phyloP scores from a whole-genome alignment of 2,329 filamentous ascomycete genomes.

The Dendrostoma leiphaemia region DNA sequence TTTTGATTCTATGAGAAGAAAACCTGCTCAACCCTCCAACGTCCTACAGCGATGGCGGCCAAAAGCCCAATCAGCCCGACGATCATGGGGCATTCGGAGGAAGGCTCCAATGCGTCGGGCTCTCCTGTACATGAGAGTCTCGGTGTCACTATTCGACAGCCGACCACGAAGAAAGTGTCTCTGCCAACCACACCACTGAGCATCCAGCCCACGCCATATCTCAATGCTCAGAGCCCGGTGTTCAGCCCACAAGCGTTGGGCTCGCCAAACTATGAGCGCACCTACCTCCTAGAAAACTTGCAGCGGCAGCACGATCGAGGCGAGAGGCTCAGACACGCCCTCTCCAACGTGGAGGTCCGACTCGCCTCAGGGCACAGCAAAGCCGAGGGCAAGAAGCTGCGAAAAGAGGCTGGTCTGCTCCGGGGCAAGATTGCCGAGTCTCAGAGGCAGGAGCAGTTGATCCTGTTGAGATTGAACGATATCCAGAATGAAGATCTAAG shows the following conservation, averaged over 20 bases:
- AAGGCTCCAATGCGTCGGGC: background rate
- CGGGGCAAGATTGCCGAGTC: constrained; percentile 42
- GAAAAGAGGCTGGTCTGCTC: constrained; percentile 42
- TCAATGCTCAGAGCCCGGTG: constrained; percentile 18
- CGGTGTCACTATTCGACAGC: background rate
- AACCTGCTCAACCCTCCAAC: background rate
- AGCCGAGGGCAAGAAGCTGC: constrained; percentile 23
- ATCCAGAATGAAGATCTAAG: constrained; percentile 48
- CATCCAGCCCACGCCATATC: background rate
- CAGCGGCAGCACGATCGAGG: constrained; percentile 38
- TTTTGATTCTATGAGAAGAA: background rate
- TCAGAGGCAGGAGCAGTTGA: constrained; percentile 43
- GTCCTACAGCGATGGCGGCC: background rate
- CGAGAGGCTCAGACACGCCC: constrained; percentile 35
- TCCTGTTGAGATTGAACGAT: constrained; percentile 46
- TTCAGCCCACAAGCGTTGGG: constrained; percentile 39
- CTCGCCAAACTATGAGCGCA: constrained; percentile 43
- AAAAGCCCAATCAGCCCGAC: background rate
- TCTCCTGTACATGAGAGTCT: background rate
- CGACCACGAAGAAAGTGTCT: background rate
- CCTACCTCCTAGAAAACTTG: constrained; percentile 43
- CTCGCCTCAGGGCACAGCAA: constrained; percentile 16
- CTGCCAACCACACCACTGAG: background rate
- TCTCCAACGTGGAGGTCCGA: constrained; percentile 35
- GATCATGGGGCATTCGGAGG: background rate